Conservation (phyloP, 2,329 filamentous ascomycete species). For the Ustulina deusta region DNA sequence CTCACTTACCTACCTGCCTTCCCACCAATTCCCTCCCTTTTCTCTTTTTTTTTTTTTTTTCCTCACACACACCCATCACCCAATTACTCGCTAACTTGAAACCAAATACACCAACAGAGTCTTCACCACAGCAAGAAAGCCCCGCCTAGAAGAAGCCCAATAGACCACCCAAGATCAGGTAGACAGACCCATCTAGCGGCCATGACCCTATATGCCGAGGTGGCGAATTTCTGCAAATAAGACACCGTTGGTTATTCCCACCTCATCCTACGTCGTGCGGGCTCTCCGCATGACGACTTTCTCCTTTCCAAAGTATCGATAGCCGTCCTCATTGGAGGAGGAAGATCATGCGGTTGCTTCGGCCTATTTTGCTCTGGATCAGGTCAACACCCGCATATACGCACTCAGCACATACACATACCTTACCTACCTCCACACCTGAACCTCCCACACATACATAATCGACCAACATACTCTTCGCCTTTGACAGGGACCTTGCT, state of each 20-base stretch:
- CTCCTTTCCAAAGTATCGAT: background rate
- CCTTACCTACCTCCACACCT: conserved; percentile 5
- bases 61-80: background rate
- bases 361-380: conserved; percentile 17
- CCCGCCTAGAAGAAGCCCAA: conserved; percentile 34
- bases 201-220: conserved; percentile 4
- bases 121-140: conserved; percentile 49
- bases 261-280: conserved; percentile 9
- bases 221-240: conserved; percentile 17
- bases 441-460: background rate
- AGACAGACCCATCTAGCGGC: conserved; percentile 12
- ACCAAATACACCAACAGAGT: conserved; percentile 41
- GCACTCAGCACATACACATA: conserved; percentile 11
- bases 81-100: background rate
- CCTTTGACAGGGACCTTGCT: background rate
- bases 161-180: background rate
- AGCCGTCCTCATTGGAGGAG: background rate
- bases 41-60: background rate
- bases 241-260: conserved; percentile 15
- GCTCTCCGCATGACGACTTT: background rate
- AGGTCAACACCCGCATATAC: background rate
- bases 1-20: background rate
- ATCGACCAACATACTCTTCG: background rate
- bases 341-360: conserved; percentile 4
- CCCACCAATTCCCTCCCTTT: background rate